Percentiles rank a stretch among this genome's conserved stretches.
These are phyloP conservation scores for Zarea fungicola DNA, from an alignment of 2,329 filamentous ascomycete genomes.

Conservation along the genomic window DNA sequence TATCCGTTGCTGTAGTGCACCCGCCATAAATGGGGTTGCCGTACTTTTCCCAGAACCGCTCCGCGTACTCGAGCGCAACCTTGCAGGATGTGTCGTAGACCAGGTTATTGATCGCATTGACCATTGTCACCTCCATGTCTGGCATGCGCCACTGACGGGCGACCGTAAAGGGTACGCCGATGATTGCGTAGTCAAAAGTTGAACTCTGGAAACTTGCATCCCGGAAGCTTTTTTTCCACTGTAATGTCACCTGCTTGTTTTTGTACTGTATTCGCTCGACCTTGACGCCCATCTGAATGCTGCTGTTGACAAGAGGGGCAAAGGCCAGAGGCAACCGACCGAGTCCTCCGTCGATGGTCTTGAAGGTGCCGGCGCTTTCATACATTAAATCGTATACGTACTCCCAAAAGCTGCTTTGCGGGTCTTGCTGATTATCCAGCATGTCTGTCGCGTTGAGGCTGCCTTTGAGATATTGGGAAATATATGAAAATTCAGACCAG, in stretches of 20 bases:
- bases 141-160: conserved; percentile 59
- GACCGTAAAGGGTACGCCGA: conserved; percentile 59
- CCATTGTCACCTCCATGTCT: conserved; percentile 34
- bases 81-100: conserved; percentile 45
- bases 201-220: conserved; percentile 37
- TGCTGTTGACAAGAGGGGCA: conserved; percentile 53
- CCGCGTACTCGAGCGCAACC: conserved; percentile 62
- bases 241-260: conserved; percentile 49
- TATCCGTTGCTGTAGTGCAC: conserved; percentile 52
- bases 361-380: conserved; percentile 38
- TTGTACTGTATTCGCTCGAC: conserved; percentile 54
- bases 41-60: conserved; percentile 54
- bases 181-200: conserved; percentile 61
- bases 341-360: conserved; percentile 56
- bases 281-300: conserved; percentile 50
- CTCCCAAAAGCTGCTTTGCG: conserved; percentile 42
- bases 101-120: conserved; percentile 42
- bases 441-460: conserved; percentile 49
- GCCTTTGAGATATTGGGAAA: conserved; percentile 53
- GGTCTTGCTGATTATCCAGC: conserved; percentile 24
- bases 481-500: conserved; percentile 60
- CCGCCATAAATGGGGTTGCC: conserved; percentile 56
- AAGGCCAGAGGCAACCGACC: conserved; percentile 58
- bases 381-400: conserved; percentile 22
- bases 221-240: conserved; percentile 46